Conservation (phyloP, 371 early-diverging fungal genomes). For the Batrachochytrium dendrobatidis region DNA sequence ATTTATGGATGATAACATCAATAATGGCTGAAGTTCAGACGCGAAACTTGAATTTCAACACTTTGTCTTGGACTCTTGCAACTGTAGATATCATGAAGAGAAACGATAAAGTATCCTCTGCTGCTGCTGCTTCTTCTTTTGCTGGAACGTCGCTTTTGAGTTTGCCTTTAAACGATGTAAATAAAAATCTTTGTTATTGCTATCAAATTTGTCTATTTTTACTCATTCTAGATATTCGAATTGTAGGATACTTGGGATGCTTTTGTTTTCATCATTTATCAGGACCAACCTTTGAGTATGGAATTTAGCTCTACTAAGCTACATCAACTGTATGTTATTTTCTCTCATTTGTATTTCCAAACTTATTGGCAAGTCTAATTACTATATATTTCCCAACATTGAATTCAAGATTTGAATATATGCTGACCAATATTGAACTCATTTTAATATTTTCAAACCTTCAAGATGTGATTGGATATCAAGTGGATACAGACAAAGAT, state of each 20-base stretch:
- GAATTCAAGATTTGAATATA: neutral
- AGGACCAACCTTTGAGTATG: neutral
- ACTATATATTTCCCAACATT: neutral
- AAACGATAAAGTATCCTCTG: conserved; percentile 15
- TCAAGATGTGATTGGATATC: conserved; percentile 22
- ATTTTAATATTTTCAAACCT: neutral
- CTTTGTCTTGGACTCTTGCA: no score
- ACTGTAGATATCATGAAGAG: no score
- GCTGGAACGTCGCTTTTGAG: conserved; percentile 11
- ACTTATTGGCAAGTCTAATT: no score
- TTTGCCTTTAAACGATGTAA: conserved; percentile 17
- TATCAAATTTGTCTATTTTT: neutral
- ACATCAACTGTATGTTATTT: neutral
- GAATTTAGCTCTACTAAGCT: conserved; percentile 8
- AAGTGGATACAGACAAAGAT: conserved; percentile 27
- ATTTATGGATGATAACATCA: no score
- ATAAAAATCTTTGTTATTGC: neutral
- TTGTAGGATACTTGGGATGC: conserved; percentile 27
- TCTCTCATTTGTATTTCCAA: no score
- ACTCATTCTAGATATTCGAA: neutral
- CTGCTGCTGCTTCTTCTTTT: no score
- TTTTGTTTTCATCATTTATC: conserved; percentile 18
- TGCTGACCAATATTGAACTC: neutral
- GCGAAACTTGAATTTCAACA: no score
- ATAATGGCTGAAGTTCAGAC: no score